Evolutionary conservation across 2,329 filamentous ascomycete genomes (phyloP).

Genomic region (Pseudogymnoascus sp.): DNA sequence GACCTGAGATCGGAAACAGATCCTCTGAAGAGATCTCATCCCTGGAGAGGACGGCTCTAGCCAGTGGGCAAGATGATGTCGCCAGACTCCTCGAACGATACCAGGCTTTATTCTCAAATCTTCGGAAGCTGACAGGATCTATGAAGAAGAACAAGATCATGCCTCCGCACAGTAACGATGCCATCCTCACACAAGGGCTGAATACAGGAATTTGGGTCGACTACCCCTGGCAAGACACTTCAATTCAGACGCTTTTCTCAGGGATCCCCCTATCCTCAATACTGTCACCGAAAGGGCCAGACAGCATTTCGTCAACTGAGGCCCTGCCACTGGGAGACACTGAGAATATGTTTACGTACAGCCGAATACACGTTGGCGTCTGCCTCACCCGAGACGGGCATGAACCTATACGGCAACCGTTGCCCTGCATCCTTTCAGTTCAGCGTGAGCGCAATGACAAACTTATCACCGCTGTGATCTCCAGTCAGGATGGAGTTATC

Average conservation of each 20-base stretch:
- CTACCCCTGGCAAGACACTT: constrained; percentile 65
- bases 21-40: not conserved
- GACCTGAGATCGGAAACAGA: constrained; percentile 30
- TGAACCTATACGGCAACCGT: constrained; percentile 57
- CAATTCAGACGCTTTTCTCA: constrained; percentile 62
- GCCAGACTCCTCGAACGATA: constrained; percentile 41
- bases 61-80: constrained; percentile 18
- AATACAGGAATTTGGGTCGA: constrained; percentile 76
- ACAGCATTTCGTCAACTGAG: constrained; percentile 45
- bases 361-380: constrained; percentile 65
- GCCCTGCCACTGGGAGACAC: constrained; percentile 73
- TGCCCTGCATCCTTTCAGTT: constrained; percentile 70
- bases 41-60: not conserved
- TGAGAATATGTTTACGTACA: constrained; percentile 66
- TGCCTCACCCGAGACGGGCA: constrained; percentile 66
- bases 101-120: constrained; percentile 50
- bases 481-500: constrained; percentile 71
- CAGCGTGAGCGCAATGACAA: constrained; percentile 61
- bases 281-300: constrained; percentile 38
- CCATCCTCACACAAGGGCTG: constrained; percentile 65
- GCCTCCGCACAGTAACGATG: constrained; percentile 53
- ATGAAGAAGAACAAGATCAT: constrained; percentile 80
- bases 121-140: constrained; percentile 68
- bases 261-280: constrained; percentile 47
- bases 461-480: constrained; percentile 63